Base-by-base conservation (phyloP, 768 basidiomycete genomes). In the Amanita inopinata region DNA sequence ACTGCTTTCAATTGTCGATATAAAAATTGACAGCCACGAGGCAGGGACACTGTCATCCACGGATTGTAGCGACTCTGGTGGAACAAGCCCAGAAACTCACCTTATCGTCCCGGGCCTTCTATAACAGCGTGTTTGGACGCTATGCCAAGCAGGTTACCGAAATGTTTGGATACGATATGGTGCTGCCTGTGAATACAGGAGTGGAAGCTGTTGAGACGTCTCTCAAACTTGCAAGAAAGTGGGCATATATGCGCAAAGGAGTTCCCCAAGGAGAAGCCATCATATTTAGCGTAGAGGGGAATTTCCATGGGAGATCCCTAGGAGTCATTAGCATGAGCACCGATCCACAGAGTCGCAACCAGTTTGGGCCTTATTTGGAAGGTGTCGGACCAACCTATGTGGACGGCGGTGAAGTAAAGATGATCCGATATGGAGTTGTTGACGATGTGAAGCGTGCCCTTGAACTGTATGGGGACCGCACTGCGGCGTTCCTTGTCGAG, bases 141-240 rank as follows among this genome's bases (percentile, higher is more conserved):
- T 99, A 92, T 60, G 90, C 92, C 1, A 72, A 86, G 65, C 74
- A 78, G 59, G 70, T 97, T 46, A 89, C 84, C 1, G 65, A 76
- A 46, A 75, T 86, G 64, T 91, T 94, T 56, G 83, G 82, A 9
- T 97, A 86, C 60, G 93, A 94, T 49, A 92, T 91, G 80, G 90
- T 96, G 1, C 70, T 98, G 6, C 93, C 94, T 17, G 96, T 98
- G 92, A 99, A 99, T 71, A 98, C 94, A 0, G 94, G 94, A 34
- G 92, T 92, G 0, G 96, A 99, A 57, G 96, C 96, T 5, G 96
- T 98, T 42, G 96, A 99, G 67, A 96, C 93, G 0, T 78, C 83
- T n/a, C 62, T 99, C 59, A 99, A 99, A 71, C 73, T 98, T 12
- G 83, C 96, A 0, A 66, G 96, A 51, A 97, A 97, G 67, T 98